Evolutionary conservation across 345 rosid genomes (phyloP).

Genomic region (Arabidopsis arenosa): DNA sequence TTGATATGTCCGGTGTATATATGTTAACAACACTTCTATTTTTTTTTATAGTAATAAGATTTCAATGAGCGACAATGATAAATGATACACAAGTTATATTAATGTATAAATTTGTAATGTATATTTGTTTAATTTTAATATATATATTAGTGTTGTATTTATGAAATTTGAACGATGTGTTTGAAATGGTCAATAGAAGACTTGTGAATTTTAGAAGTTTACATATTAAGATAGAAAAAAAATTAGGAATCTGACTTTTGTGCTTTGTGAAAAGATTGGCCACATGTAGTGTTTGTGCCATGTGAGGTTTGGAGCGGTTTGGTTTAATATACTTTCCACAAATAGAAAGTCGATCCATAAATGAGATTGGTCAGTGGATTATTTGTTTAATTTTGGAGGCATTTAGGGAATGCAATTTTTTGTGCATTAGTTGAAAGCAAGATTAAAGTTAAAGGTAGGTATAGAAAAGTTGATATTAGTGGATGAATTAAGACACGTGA

Average conservation of each 20-base stretch:
- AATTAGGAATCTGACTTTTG: constrained; percentile 16
- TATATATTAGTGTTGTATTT: neutral
- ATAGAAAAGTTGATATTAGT: constrained; percentile 26
- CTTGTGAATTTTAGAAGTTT: neutral
- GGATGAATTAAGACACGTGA: constrained; percentile 40
- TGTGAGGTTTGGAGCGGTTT: constrained; percentile 31
- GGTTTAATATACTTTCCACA: constrained; percentile 24
- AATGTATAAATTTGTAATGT: neutral
- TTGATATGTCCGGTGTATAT: neutral
- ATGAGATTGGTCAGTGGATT: constrained; percentile 20
- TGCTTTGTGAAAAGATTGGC: constrained; percentile 28
- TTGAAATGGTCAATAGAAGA: neutral
- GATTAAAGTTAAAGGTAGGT: constrained; percentile 28
- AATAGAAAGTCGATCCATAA: constrained; percentile 29
- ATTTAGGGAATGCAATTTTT: neutral
- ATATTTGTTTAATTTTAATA: neutral
- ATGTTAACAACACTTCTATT: neutral
- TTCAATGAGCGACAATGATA: neutral
- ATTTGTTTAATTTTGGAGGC: neutral
- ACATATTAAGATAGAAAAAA: neutral
- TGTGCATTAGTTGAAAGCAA: constrained; percentile 22
- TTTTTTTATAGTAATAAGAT: neutral
- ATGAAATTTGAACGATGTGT: neutral
- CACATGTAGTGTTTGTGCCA: constrained; percentile 34
- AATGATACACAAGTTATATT: neutral